Conservation (phyloP, 2,329 filamentous ascomycete genomes). For the Hymenoscyphus fructigenus region DNA sequence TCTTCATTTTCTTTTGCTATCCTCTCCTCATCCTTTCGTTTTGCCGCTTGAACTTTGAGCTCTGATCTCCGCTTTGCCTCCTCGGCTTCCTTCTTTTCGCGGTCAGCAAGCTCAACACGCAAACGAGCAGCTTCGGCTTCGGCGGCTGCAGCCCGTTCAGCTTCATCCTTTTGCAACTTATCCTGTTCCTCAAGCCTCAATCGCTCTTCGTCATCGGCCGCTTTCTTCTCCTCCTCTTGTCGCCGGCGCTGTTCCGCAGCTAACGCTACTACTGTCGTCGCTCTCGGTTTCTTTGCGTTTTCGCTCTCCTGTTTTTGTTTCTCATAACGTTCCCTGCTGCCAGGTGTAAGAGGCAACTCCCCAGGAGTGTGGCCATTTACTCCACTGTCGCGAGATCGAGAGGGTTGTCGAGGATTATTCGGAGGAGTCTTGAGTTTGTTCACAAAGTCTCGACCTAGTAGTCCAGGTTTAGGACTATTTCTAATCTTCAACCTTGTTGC, state of each 20-base stretch:
- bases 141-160: constrained; percentile 12
- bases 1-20: constrained; percentile 24
- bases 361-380: constrained; percentile 12
- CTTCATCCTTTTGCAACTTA: constrained; percentile 21
- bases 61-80: constrained; percentile 17
- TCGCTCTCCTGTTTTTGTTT: constrained; percentile 20
- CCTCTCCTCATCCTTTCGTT: constrained; percentile 18
- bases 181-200: constrained; percentile 20
- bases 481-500: constrained; percentile 18
- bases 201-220: constrained; percentile 19
- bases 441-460: constrained; percentile 20
- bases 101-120: constrained; percentile 16
- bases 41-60: constrained; percentile 1
- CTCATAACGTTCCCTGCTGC: constrained; percentile 26
- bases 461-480: constrained; percentile 20
- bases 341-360: constrained; percentile 30
- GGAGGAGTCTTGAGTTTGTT: constrained; percentile 29
- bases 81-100: not conserved
- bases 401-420: constrained; percentile 18
- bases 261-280: constrained; percentile 4
- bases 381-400: constrained; percentile 14
- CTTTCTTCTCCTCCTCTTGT: constrained; percentile 19
- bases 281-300: constrained; percentile 21
- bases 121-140: constrained; percentile 20
- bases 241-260: constrained; percentile 2